A percentile compares a stretch with the other conserved stretches of the same genome.
These are phyloP conservation scores for Saitozyma sp. DNA, from an alignment of 768 basidiomycete species.

Conservation along the genomic window DNA sequence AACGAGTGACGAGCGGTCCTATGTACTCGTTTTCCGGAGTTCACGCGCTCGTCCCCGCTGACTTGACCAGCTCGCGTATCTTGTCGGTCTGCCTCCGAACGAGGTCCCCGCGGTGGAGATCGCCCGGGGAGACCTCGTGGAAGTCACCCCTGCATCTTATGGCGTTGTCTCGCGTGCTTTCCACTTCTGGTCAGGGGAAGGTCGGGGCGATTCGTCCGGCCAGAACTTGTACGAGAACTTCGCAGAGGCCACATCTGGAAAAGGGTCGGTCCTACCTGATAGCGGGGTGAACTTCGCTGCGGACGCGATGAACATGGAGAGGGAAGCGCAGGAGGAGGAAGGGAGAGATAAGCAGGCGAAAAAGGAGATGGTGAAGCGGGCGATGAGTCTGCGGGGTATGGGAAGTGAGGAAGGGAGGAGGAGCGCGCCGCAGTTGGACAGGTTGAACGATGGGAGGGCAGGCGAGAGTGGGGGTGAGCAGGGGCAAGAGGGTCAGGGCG, in stretches of 20 bases:
- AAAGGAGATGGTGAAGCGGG: conserved; percentile 11
- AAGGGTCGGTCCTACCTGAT: conserved; percentile 42
- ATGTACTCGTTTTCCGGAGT: too few relatives aligned
- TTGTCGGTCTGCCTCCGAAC: conserved; percentile 78
- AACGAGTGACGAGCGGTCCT: neutral
- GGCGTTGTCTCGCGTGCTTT: conserved; percentile 85
- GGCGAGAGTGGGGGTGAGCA: neutral
- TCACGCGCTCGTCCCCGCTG: too few relatives aligned
- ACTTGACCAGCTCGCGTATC: conserved; percentile 60
- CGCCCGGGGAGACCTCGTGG: conserved; percentile 92
- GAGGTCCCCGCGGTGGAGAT: conserved; percentile 98
- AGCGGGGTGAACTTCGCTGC: conserved; percentile 36
- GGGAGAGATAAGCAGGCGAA: conserved; percentile 35
- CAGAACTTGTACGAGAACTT: conserved; percentile 54
- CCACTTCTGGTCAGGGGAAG: conserved; percentile 49
- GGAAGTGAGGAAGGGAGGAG: conserved; percentile 21
- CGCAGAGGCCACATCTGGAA: conserved; percentile 51
- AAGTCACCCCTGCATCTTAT: conserved; percentile 57
- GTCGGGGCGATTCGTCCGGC: conserved; percentile 48
- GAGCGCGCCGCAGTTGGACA: conserved; percentile 18
- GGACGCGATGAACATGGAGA: conserved; percentile 43
- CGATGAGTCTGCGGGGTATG: conserved; percentile 6
- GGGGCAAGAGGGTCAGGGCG: conserved; percentile 1
- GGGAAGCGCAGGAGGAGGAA: conserved; percentile 42
- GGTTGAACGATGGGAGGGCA: neutral